These are phyloP conservation scores for Sporothrix sp. DNA, from an alignment of 2,329 filamentous ascomycete species.

Conservation along the genomic window DNA sequence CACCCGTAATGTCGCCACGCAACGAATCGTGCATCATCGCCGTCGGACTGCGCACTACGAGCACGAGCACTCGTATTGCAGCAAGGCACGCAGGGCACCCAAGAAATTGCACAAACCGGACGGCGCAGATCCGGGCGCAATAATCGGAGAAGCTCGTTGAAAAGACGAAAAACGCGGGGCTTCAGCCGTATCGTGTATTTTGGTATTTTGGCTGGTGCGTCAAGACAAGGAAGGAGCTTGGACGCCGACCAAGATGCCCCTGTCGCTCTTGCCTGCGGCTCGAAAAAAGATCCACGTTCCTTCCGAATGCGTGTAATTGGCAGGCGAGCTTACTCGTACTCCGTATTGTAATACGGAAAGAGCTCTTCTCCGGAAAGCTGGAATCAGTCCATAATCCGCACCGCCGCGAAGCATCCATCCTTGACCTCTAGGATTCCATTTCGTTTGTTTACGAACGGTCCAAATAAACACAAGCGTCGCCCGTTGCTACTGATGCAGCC, in stretches of 20 bases:
- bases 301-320: neutral
- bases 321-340: too few species aligned
- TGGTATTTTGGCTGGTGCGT: too few species aligned
- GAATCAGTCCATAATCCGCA: neutral
- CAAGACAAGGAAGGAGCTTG: neutral
- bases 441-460: too few species aligned
- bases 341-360: neutral
- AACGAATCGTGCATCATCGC: neutral
- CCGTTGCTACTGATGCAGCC: too few species aligned
- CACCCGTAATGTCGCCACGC: neutral
- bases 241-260: neutral
- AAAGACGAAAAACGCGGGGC: too few species aligned
- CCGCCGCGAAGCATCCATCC: neutral
- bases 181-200: too few species aligned
- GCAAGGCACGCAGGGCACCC: too few species aligned
- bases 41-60: slow-evolving; percentile 1
- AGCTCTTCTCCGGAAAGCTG: neutral
- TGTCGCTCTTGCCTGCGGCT: neutral
- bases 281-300: neutral
- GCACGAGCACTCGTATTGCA: too few species aligned
- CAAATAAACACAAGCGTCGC: too few species aligned
- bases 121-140: neutral
- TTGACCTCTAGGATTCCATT: too few species aligned
- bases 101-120: neutral
- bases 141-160: too few species aligned